Base-by-base conservation (phyloP, 345 rosid genomes). In the Syzygium aromaticum region DNA sequence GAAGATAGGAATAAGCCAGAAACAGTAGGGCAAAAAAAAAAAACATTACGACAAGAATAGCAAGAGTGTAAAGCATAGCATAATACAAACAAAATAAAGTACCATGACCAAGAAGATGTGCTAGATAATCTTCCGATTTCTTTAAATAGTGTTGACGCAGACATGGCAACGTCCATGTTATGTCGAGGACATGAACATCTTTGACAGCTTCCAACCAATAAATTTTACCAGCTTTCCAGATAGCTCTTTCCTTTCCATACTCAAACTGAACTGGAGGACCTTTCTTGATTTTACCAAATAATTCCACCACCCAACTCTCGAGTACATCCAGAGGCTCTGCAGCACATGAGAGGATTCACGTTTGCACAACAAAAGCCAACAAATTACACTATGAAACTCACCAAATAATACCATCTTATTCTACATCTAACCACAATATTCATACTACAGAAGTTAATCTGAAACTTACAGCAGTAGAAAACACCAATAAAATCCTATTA, bases 21-120 rank as follows among this genome's bases (percentile, higher is more conserved):
- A 15, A 84, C 86, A 53, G 59, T 84, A 6, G 15, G 85, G 57
- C 15, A 3, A 53, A 28, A 52, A 84, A 84, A 52, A 51, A 54
- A 52, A 38, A 21, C 46, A 57, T 56, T 25, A 19, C 13, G 30
- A 84, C 33, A 43, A 63, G 84, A 87, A 82, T 40, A 28, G 11
- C 10, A 87, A 51, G 30, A 51, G 53, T 56, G 84, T 43, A 51
- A 51, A 64, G 27, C 51, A 84, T 51, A 52, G 86, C 40, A 59
- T 3, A 27, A 82, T 52, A 30, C 61, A 56, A 51, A 64, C 85
- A 14, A 54, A 11, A 89, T 86, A 86, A 86, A 90, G 86, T 91
- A 97, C 99, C 98, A 90, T 98, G 99, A 86, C 99, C 99, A 78
- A 98, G 86, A 52, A 98, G 94, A 91, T 96, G 99, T 84, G 99